phyloP scores from a whole-genome alignment of 2,329 filamentous ascomycete genomes.

The Colletotrichum sp. region DNA sequence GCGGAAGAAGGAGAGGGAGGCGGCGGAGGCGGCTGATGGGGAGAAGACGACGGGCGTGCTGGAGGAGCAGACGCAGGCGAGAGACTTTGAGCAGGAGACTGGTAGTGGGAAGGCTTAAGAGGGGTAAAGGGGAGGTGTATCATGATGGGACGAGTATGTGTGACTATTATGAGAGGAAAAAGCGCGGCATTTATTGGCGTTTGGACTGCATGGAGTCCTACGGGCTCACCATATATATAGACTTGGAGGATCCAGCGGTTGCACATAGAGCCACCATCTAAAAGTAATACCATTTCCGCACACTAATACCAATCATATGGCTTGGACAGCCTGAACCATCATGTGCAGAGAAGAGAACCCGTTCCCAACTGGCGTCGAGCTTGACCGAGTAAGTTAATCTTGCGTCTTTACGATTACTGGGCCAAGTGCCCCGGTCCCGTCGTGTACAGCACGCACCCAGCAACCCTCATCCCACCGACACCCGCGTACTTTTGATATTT shows the following conservation, averaged over 20 bases:
- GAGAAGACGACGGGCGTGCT: conserved; percentile 6
- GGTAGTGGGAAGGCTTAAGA: not conserved
- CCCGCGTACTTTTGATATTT: not conserved
- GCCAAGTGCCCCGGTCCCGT: not conserved
- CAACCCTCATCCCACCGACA: not conserved
- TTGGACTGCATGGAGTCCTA: not conserved
- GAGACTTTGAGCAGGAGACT: not conserved
- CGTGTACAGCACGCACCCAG: not conserved
- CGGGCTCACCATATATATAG: not conserved
- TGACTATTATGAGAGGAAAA: not conserved
- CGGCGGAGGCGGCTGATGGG: not conserved
- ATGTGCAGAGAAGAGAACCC: not conserved
- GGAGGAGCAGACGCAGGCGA: not conserved
- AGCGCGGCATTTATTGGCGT: not conserved
- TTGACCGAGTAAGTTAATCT: not conserved
- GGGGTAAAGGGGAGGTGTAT: not conserved
- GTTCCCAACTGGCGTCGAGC: not conserved
- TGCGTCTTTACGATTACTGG: not conserved
- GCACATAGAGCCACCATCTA: not conserved
- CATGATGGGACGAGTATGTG: not conserved
- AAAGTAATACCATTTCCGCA: not conserved
- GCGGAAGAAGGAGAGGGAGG: conserved; percentile 24
- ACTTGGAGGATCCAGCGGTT: not conserved
- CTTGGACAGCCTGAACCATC: not conserved
- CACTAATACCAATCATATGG: not conserved